Percentiles rank a stretch among this genome's conserved stretches.
Evolutionary conservation across 208 protist genomes (phyloP).

Genomic region (Trypanosoma melophagium): DNA sequence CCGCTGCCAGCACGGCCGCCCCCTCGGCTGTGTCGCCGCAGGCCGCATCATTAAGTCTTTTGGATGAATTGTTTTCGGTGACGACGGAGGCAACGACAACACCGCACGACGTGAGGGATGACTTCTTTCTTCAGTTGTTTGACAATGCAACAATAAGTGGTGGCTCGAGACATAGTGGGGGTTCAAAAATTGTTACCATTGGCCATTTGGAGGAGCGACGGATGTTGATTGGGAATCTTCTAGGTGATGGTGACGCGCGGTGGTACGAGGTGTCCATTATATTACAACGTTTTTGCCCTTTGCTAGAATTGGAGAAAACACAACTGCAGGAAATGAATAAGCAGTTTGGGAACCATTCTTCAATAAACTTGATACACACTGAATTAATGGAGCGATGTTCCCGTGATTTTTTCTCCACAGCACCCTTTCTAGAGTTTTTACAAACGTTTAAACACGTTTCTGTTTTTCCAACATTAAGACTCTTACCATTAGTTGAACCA

Average conservation of each 20-base stretch:
- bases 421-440: slow-evolving; percentile 27
- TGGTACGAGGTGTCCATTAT: slow-evolving; percentile 26
- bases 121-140: not conserved
- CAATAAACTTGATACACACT: not conserved
- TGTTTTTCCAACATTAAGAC: slow-evolving; percentile 12
- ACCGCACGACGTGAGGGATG: not conserved
- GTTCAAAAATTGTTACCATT: not conserved
- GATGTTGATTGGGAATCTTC: slow-evolving; percentile 17
- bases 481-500: slow-evolving; percentile 3
- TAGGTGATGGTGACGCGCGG: slow-evolving; percentile 20
- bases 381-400: not conserved
- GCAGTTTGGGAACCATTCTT: not conserved
- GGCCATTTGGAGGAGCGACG: slow-evolving; percentile 3
- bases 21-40: not conserved
- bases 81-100: not conserved
- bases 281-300: slow-evolving; percentile 10
- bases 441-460: slow-evolving; percentile 26
- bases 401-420: slow-evolving; percentile 4
- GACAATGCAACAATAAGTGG: no score
- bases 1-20: not conserved
- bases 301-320: not conserved
- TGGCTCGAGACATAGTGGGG: not conserved
- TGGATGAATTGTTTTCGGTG: slow-evolving; percentile 10
- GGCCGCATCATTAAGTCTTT: not conserved
- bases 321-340: no score